Evolutionary conservation across 1,284 basidiomycete species (phyloP).

Genomic region (Singerocomus rubriflavus): DNA sequence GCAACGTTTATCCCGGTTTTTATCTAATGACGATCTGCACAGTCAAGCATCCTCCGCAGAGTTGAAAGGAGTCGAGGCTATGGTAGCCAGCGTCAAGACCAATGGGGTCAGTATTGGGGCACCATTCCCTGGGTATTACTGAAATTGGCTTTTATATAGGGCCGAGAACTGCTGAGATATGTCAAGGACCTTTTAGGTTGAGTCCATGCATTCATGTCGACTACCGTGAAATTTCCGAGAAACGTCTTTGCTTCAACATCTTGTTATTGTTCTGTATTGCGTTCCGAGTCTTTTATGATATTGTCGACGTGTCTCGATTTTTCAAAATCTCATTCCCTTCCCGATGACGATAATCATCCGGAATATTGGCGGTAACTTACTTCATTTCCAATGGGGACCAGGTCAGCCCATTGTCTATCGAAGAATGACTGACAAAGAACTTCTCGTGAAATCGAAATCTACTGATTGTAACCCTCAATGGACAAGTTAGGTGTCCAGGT

Average conservation of each 20-base stretch:
- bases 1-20: conserved; percentile 42
- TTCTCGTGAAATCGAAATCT: conserved; percentile 54
- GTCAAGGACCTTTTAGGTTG: conserved; percentile 65
- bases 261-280: neutral
- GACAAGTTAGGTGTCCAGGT: conserved; percentile 57
- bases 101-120: conserved; percentile 53
- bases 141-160: conserved; percentile 39
- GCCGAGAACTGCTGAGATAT: conserved; percentile 68
- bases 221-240: neutral
- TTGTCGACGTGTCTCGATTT: no score
- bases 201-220: conserved; percentile 8
- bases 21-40: conserved; percentile 9
- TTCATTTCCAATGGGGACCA: neutral
- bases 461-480: conserved; percentile 53
- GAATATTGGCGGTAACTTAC: neutral
- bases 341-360: neutral
- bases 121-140: neutral
- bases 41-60: conserved; percentile 18
- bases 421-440: conserved; percentile 4
- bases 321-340: neutral
- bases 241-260: neutral
- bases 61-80: conserved; percentile 59
- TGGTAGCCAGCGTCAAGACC: conserved; percentile 70
- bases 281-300: neutral
- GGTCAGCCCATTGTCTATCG: neutral